Evolutionary conservation across 352 stramenopile genomes (phyloP).

Genomic region (Detonula confervacea): DNA sequence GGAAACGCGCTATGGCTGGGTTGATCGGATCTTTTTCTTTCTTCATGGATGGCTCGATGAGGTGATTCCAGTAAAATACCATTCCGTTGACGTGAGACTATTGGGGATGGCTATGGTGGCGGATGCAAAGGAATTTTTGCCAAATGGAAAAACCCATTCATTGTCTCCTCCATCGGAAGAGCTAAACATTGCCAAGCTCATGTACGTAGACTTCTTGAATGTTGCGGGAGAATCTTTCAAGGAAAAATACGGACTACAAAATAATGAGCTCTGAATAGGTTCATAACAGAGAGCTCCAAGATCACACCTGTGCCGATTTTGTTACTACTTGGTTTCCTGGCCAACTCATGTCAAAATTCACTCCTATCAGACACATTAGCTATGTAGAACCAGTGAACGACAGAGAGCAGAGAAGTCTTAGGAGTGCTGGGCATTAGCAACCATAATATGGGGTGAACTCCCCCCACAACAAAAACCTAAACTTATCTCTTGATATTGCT

Average conservation of each 20-base stretch:
- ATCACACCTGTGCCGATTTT: too few species aligned
- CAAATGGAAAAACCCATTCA: neutral
- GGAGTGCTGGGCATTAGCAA: too few species aligned
- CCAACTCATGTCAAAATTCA: too few species aligned
- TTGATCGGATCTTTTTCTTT: slow-evolving; percentile 32
- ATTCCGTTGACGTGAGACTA: slow-evolving; percentile 25
- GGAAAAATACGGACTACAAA: neutral
- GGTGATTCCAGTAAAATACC: slow-evolving; percentile 21
- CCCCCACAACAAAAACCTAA: too few species aligned
- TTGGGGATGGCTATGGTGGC: slow-evolving; percentile 25
- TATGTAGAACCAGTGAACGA: too few species aligned
- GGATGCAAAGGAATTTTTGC: slow-evolving; percentile 13
- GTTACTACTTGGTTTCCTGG: too few species aligned
- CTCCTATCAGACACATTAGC: too few species aligned
- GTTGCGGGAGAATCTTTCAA: neutral
- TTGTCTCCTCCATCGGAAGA: too few species aligned
- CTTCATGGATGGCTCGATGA: slow-evolving; percentile 23
- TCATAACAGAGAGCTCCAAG: too few species aligned
- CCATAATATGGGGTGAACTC: too few species aligned
- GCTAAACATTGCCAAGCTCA: neutral
- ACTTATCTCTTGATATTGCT: too few species aligned
- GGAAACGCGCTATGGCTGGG: slow-evolving; percentile 30
- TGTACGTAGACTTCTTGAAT: neutral
- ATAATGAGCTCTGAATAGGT: neutral
- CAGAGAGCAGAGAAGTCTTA: too few species aligned